Percentiles rank a stretch among this genome's conserved stretches.
Evolutionary conservation across 2,329 filamentous ascomycete genomes (phyloP).

Genomic region (Venturia pyrina): DNA sequence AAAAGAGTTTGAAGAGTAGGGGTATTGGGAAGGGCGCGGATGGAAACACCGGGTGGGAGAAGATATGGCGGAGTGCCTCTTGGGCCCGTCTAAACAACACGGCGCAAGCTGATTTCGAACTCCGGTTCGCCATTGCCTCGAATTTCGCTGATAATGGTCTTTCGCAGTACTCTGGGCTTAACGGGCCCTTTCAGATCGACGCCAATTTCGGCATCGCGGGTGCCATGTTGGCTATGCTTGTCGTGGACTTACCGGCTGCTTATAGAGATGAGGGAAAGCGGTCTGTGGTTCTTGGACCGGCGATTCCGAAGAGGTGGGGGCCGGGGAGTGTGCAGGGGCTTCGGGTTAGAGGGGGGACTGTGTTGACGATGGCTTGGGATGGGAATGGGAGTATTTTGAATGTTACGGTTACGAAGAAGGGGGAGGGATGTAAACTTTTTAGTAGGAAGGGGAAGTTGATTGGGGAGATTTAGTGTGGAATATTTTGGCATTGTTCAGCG

Average conservation of each 20-base stretch:
- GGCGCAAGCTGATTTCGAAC: slow-evolving; percentile 36
- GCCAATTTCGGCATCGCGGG: slow-evolving; percentile 47
- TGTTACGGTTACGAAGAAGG: slow-evolving; percentile 8
- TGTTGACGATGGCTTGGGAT: slow-evolving; percentile 10
- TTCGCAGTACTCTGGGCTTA: slow-evolving; percentile 39
- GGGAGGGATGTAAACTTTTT: not conserved
- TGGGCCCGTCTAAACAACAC: slow-evolving; percentile 47
- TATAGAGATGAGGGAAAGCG: slow-evolving; percentile 15
- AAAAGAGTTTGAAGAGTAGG: slow-evolving; percentile 35
- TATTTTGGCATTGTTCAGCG: no score
- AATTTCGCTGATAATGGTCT: slow-evolving; percentile 44
- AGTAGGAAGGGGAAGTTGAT: slow-evolving; percentile 3
- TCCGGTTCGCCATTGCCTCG: slow-evolving; percentile 37
- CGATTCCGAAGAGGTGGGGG: slow-evolving; percentile 37
- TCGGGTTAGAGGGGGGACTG: slow-evolving; percentile 33
- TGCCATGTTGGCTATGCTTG: slow-evolving; percentile 41
- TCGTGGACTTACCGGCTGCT: slow-evolving; percentile 37
- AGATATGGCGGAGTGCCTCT: slow-evolving; percentile 47
- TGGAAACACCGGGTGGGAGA: slow-evolving; percentile 47
- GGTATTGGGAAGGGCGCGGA: slow-evolving; percentile 38
- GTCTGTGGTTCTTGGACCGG: slow-evolving; percentile 37
- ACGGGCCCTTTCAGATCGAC: slow-evolving; percentile 48
- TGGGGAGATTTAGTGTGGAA: not conserved
- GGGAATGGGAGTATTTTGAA: not conserved
- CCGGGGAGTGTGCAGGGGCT: slow-evolving; percentile 36